Conservation (phyloP, 2,329 filamentous ascomycete species). For the Penicillium sp. region DNA sequence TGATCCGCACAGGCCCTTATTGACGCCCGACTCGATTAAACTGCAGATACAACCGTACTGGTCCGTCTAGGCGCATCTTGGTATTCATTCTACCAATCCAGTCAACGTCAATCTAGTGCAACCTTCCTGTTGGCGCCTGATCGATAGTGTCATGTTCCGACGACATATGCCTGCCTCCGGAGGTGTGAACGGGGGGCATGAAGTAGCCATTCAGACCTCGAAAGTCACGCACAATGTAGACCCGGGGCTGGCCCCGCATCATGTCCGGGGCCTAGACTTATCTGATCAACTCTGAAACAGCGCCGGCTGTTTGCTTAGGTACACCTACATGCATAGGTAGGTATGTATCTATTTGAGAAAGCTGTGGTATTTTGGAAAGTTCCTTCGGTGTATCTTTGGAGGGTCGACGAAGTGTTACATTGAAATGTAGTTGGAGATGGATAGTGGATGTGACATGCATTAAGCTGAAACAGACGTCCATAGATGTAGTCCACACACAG, state of each 20-base stretch:
- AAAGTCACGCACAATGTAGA: neutral
- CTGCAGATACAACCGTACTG: neutral
- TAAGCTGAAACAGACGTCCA: neutral
- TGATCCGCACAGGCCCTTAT: neutral
- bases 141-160: neutral
- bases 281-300: slow-evolving; percentile 6
- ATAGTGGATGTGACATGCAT: no score
- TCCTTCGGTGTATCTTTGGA: neutral
- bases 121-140: neutral
- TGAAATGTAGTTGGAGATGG: neutral
- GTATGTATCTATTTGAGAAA: neutral
- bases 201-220: neutral
- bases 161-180: neutral
- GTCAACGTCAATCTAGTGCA: neutral
- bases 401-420: neutral
- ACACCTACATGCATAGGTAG: neutral
- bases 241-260: slow-evolving; percentile 4
- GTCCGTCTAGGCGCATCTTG: neutral
- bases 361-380: neutral
- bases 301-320: neutral
- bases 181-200: neutral
- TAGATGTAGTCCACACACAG: neutral
- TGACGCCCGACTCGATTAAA: neutral
- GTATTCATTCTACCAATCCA: neutral
- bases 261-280: slow-evolving; percentile 5